Base-by-base conservation (phyloP, 345 rosid species). In the Ceriops decandra region DNA sequence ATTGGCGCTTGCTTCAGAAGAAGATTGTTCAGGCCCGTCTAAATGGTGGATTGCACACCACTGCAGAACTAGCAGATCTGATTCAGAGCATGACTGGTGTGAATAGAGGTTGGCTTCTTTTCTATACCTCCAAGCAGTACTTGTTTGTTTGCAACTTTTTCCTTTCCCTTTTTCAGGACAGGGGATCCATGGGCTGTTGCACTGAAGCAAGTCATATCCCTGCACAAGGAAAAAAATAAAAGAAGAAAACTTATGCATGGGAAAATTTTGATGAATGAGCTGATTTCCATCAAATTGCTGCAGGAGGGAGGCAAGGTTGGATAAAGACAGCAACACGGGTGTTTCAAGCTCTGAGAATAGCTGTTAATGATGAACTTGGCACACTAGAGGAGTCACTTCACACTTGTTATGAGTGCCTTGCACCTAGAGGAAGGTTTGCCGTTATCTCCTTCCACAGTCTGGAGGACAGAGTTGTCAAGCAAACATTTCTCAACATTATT, bases 281-380 rank as follows among this genome's bases (percentile, higher is more conserved):
- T 52, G 42, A 17, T 9, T 58, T 24, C 51, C 16, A 66, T 61
- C 58, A 16, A 75, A 66, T 67, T 76, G 46, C 26, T 66, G n/a
- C 73, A 88, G 97, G 85, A 56, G 92, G 97, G 60, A 85, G 97
- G 80, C 98, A 85, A 81, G 97, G 98, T 67, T 93, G 96, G 97
- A 83, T 93, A 76, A 91, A 93, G 78, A 89, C 96, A n/a, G 98
- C 98, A 38, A 89, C 92, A 32, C 83, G 96, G 58, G 97, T 91
- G 65, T 93, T 91, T 66, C 98, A 93, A 76, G 95, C 96, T 28
- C 84, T 93, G 60, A 81, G 98, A 73, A 93, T 90, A 27, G 96
- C 97, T 38, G 98, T 93, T 46, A 93, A 93, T 42, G 95, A 93
- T 75, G 98, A 93, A 75, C 97, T 93, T 28, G 85, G 79, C 70